phyloP scores from a whole-genome alignment of 768 basidiomycete species.

The Rhodosporidiobolus odoratus region DNA sequence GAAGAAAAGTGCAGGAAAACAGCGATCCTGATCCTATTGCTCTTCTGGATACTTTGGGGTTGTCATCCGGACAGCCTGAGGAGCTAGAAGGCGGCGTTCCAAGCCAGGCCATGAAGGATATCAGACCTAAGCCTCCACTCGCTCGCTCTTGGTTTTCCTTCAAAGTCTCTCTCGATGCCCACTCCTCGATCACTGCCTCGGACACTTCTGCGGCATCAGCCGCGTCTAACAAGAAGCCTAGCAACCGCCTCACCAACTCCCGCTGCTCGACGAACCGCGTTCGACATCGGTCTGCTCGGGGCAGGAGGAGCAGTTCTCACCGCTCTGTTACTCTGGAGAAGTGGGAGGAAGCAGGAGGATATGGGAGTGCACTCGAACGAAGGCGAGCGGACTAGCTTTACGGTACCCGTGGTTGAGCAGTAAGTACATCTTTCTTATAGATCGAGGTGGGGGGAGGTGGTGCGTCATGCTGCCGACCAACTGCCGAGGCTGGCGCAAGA shows the following conservation, averaged over 20 bases:
- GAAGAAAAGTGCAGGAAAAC: neutral
- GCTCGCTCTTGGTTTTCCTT: neutral
- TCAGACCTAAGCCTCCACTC: neutral
- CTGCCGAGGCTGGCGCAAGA: too few species aligned
- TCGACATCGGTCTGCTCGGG: conserved; percentile 25
- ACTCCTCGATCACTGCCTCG: neutral
- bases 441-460: neutral
- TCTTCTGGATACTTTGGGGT: too few species aligned
- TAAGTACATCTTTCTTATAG: conserved; percentile 1
- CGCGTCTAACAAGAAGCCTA: neutral
- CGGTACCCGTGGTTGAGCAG: conserved; percentile 35
- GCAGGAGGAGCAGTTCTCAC: conserved; percentile 13
- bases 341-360: conserved; percentile 2
- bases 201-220: neutral
- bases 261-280: neutral
- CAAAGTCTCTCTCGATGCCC: neutral
- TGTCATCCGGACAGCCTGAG: too few species aligned
- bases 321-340: conserved; percentile 21
- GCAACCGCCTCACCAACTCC: neutral
- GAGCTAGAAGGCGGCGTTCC: too few species aligned
- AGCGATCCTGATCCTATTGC: too few species aligned
- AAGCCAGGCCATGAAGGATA: too few species aligned
- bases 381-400: conserved; percentile 16
- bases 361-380: neutral
- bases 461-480: too few species aligned